These are phyloP conservation scores for Teratosphaeriaceae sp. DNA, from an alignment of 2,329 filamentous ascomycete species.

Conservation along the genomic window DNA sequence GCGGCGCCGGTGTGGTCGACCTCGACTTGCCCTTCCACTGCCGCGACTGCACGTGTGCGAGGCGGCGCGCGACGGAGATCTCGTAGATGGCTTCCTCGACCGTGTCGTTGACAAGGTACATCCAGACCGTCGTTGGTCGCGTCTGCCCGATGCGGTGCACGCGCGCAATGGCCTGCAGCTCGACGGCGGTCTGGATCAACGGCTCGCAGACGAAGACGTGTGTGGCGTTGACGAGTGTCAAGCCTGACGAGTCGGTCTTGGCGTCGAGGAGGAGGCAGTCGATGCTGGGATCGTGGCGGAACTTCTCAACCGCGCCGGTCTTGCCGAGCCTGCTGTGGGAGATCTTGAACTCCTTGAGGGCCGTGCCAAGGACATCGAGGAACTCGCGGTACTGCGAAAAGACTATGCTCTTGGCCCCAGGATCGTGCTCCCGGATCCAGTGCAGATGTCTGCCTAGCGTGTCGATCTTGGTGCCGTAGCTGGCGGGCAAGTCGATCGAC, in stretches of 20 bases:
- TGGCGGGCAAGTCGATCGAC: slow-evolving; percentile 61
- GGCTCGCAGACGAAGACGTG: slow-evolving; percentile 95
- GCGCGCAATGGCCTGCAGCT: slow-evolving; percentile 89
- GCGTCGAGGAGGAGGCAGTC: slow-evolving; percentile 89
- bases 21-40: slow-evolving; percentile 22
- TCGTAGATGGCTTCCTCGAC: slow-evolving; percentile 91
- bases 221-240: slow-evolving; percentile 87
- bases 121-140: slow-evolving; percentile 85
- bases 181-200: slow-evolving; percentile 84
- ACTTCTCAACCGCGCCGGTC: slow-evolving; percentile 62
- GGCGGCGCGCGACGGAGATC: slow-evolving; percentile 69
- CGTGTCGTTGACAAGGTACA: slow-evolving; percentile 85
- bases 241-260: slow-evolving; percentile 76
- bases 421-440: slow-evolving; percentile 78
- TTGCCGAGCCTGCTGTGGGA: slow-evolving; percentile 64
- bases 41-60: slow-evolving; percentile 61
- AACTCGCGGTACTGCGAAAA: slow-evolving; percentile 90
- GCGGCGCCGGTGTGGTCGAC: slow-evolving; percentile 22
- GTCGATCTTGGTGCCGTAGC: slow-evolving; percentile 87
- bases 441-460: slow-evolving; percentile 65
- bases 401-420: slow-evolving; percentile 84
- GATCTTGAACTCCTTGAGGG: slow-evolving; percentile 66
- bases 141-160: slow-evolving; percentile 92
- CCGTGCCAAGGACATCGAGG: slow-evolving; percentile 62
- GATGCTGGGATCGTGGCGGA: slow-evolving; percentile 64